phyloP scores from a whole-genome alignment of 2,329 filamentous ascomycete genomes.

The Hypomyces rosellus region DNA sequence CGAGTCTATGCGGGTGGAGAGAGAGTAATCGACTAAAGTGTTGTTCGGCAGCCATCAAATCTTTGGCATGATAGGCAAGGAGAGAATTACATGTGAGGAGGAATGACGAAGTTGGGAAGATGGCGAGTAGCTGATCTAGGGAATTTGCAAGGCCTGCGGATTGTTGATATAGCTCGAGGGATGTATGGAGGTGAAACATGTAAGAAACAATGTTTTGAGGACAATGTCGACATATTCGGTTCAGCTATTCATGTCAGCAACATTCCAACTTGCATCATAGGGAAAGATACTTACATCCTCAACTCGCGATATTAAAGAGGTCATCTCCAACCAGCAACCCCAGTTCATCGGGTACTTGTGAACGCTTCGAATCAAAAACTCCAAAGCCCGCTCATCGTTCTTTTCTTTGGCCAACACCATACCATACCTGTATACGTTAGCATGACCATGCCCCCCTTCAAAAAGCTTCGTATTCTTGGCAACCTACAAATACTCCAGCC shows the following conservation, averaged over 20 bases:
- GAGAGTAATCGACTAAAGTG: conserved; percentile 76
- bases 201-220: conserved; percentile 89
- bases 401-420: conserved; percentile 86
- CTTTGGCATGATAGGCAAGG: conserved; percentile 83
- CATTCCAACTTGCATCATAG: background rate
- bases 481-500: conserved; percentile 73
- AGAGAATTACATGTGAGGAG: conserved; percentile 85
- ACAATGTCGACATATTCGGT: conserved; percentile 62
- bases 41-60: conserved; percentile 61
- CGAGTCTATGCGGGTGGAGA: conserved; percentile 65
- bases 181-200: conserved; percentile 89
- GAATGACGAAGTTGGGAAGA: conserved; percentile 86
- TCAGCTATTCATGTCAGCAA: conserved; percentile 48
- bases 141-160: conserved; percentile 67
- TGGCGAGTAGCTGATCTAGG: conserved; percentile 68
- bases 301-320: conserved; percentile 66
- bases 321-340: conserved; percentile 94
- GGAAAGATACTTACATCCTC: conserved; percentile 61
- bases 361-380: conserved; percentile 82
- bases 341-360: conserved; percentile 92
- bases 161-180: conserved; percentile 85
- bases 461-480: background rate
- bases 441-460: background rate
- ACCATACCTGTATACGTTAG: conserved; percentile 55
- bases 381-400: conserved; percentile 77